These are phyloP conservation scores for Cladosporium sp. DNA, from an alignment of 2,329 filamentous ascomycete genomes.

Conservation along the genomic window DNA sequence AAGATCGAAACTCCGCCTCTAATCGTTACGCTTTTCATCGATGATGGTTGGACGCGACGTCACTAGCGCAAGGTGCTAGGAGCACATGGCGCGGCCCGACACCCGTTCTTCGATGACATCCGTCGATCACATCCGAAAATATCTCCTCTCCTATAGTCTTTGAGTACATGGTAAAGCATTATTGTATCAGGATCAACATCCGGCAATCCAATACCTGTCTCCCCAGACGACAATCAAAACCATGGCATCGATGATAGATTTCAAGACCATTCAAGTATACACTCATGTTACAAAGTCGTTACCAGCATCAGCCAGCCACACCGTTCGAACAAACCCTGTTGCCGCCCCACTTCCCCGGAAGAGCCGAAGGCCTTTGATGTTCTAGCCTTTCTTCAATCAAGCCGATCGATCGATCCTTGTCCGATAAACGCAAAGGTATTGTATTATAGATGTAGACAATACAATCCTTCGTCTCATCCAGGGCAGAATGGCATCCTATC, in stretches of 20 bases:
- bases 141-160: too few species aligned
- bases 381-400: background rate
- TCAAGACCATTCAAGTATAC: too few species aligned
- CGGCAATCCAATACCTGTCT: too few species aligned
- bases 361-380: background rate
- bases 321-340: too few species aligned
- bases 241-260: too few species aligned
- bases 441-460: too few species aligned
- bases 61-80: background rate
- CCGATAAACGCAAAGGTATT: background rate
- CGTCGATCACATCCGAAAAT: background rate
- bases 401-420: background rate
- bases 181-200: too few species aligned
- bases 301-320: background rate
- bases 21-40: background rate
- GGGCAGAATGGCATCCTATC: too few species aligned
- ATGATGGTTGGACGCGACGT: background rate
- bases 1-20: background rate
- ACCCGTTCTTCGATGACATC: background rate
- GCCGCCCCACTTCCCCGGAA: background rate
- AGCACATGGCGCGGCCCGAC: conserved; percentile 1
- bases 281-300: background rate
- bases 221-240: too few species aligned
- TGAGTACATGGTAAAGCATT: too few species aligned
- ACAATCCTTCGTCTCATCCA: too few species aligned